Evolutionary conservation across 1,284 basidiomycete genomes (phyloP).

Genomic region (Cutaneotrichosporon dermatis): DNA sequence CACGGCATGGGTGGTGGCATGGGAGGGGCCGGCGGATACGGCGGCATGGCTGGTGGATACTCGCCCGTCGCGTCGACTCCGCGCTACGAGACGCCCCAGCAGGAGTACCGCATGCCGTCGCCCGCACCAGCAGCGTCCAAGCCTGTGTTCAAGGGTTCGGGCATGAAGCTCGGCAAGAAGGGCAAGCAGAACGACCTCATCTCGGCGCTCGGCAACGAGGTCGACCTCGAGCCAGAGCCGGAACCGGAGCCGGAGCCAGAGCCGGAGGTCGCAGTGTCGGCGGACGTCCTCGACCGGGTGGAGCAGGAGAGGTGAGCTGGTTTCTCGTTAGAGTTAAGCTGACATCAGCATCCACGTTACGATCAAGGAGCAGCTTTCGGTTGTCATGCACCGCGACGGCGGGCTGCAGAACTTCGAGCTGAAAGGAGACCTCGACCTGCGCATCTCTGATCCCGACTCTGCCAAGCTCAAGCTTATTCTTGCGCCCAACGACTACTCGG

Average conservation of each 20-base stretch:
- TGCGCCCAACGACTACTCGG: conserved; percentile 60
- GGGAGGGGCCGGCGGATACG: conserved; percentile 47
- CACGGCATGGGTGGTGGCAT: conserved; percentile 53
- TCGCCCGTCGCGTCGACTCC: conserved; percentile 53
- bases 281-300: conserved; percentile 68
- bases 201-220: conserved; percentile 78
- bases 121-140: conserved; percentile 54
- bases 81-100: conserved; percentile 58
- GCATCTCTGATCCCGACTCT: conserved; percentile 69
- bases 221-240: conserved; percentile 54
- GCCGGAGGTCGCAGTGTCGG: conserved; percentile 48
- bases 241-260: conserved; percentile 53
- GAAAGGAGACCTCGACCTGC: conserved; percentile 89
- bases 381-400: conserved; percentile 81
- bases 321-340: not conserved
- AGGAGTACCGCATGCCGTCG: conserved; percentile 38
- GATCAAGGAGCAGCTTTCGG: conserved; percentile 76
- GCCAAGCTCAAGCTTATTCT: conserved; percentile 74
- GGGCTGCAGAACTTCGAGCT: conserved; percentile 84
- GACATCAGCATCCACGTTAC: conserved; percentile 69
- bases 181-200: conserved; percentile 82
- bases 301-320: conserved; percentile 65
- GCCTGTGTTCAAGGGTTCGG: conserved; percentile 88
- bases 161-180: conserved; percentile 96
- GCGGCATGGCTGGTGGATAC: conserved; percentile 53